Evolutionary conservation across 2,329 filamentous ascomycete species (phyloP), one percentile per base, ranked within the genome.

Genomic region (Metarhizium robertsii): DNA sequence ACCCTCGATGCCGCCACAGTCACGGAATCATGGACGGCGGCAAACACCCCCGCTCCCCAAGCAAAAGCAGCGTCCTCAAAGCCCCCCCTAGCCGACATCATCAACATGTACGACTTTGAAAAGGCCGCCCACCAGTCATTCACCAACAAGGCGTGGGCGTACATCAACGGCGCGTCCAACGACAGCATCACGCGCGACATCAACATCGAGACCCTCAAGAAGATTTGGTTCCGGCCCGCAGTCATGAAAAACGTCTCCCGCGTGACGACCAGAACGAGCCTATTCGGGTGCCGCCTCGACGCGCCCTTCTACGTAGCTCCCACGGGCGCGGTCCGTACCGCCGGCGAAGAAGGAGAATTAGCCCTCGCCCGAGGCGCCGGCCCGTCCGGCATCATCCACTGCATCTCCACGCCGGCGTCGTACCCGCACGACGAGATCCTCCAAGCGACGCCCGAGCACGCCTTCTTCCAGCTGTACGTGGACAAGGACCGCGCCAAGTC

Each of bases 381-480:
- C 13, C n/a, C 45, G 4, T 49, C 34, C 20, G 53, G 79, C 0
- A 75, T 85, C 6, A 76, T 84, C 34, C 81, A 85, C 62, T 80
- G 79, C 52, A 72, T 87, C 47, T 83, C 80, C 16, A 86, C 83
- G 13, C 82, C 79, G 52, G 81, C 83, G 1, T 82, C 79, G 1
- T 86, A 77, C 60, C 75, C 81, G 0, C 71, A 84, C 42, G 65
- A 73, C 1, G 80, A 84, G 54, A 78, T 86, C 34, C 69, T 74
- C 55, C 59, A 56, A 2, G 60, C 55, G 11, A 54, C 42, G 16
- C 50, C 50, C 30, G 13, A 58, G 36, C 51, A 55, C 36, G 52
- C 58, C 4, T 81, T 83, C 71, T 83, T 84, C 62, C 82, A 85
- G 64, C 71, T 86, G 6, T 86, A 86, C 61, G 79, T 85, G 52